Conservation (phyloP, 257 asterid species). For the Petunia secreta region DNA sequence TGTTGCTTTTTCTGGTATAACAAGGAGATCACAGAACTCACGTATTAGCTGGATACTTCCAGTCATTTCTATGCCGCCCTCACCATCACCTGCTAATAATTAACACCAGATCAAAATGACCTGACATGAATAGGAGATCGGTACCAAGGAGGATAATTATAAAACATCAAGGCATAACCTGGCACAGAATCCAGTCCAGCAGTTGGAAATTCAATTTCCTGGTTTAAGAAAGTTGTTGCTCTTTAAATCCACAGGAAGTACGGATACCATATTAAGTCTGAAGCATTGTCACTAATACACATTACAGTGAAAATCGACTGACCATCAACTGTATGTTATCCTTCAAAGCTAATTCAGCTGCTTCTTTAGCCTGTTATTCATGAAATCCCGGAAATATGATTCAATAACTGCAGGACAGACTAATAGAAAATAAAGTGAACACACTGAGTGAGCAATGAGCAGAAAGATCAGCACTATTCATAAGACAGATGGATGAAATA, state of each 20-base stretch:
- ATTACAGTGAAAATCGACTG: constrained; percentile 33
- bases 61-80: constrained; percentile 94
- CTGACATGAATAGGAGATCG: neutral
- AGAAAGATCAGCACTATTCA: neutral
- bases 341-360: constrained; percentile 69
- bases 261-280: constrained; percentile 34
- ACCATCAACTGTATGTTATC: constrained; percentile 79
- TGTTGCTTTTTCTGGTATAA: constrained; percentile 65
- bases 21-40: constrained; percentile 71
- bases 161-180: constrained; percentile 44
- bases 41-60: constrained; percentile 84
- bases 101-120: neutral
- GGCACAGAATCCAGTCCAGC: constrained; percentile 90
- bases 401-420: neutral
- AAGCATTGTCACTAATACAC: constrained; percentile 30
- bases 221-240: constrained; percentile 75
- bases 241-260: constrained; percentile 57
- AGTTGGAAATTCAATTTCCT: constrained; percentile 96
- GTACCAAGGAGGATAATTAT: neutral
- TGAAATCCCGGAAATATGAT: constrained; percentile 23
- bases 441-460: neutral
- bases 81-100: constrained; percentile 76
- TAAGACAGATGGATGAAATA: neutral
- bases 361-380: constrained; percentile 72
- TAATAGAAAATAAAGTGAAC: neutral